Conservation (phyloP, 2,329 filamentous ascomycete genomes). For the Cercospora sp. region DNA sequence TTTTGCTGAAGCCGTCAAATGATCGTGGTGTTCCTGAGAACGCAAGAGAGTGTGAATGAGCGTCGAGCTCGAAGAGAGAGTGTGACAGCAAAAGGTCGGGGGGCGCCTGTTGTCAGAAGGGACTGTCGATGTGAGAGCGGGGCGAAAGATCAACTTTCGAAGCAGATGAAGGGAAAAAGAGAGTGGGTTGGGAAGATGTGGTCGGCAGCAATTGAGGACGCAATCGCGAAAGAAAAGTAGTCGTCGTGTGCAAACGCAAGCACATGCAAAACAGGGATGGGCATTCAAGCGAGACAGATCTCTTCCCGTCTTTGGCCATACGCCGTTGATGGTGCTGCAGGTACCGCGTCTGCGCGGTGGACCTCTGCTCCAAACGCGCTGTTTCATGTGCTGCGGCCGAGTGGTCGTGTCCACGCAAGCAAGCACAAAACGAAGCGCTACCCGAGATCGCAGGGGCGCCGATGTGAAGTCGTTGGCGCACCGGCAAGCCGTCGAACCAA, state of each 20-base stretch:
- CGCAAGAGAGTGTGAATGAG: conserved; percentile 34
- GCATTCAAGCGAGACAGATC: not conserved
- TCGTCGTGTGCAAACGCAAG: conserved; percentile 14
- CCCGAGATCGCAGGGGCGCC: conserved; percentile 1
- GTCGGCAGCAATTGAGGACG: not conserved
- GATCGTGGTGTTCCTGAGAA: conserved; percentile 40
- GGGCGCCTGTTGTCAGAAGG: conserved; percentile 25
- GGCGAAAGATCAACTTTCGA: not conserved
- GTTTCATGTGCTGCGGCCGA: conserved; percentile 21
- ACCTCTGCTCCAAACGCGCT: conserved; percentile 14
- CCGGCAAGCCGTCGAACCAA: not conserved
- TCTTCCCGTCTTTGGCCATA: not conserved
- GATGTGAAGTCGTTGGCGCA: not conserved
- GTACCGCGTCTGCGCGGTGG: conserved; percentile 19
- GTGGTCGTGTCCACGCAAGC: conserved; percentile 22
- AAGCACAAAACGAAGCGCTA: conserved; percentile 6
- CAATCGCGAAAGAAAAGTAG: conserved; percentile 2
- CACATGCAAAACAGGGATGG: conserved; percentile 19
- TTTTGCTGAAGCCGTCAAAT: conserved; percentile 30
- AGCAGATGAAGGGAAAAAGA: conserved; percentile 20
- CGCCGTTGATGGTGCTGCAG: not conserved
- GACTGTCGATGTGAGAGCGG: conserved; percentile 19
- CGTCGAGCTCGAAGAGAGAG: conserved; percentile 39
- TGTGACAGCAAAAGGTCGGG: conserved; percentile 33
- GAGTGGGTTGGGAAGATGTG: conserved; percentile 14